Conservation (phyloP, 306 rosid genomes). For the Dryas octopetala region DNA sequence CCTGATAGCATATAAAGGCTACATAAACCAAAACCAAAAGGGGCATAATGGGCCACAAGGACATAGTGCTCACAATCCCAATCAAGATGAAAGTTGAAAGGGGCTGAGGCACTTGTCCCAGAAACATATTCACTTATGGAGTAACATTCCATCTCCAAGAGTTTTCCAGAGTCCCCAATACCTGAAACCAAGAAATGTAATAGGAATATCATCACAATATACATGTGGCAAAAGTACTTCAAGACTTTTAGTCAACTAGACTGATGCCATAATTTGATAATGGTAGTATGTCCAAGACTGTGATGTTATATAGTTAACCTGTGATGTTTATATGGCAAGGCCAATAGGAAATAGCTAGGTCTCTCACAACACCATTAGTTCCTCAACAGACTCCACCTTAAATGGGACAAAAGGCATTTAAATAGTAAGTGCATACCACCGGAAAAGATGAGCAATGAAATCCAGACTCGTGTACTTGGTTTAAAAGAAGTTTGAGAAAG, state of each 20-base stretch:
- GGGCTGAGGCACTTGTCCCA: constrained; percentile 72
- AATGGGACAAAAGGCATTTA: too few relatives aligned
- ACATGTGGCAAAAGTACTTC: neutral
- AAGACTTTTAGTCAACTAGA: neutral
- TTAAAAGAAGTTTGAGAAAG: too few relatives aligned
- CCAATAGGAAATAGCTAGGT: too few relatives aligned
- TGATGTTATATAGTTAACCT: too few relatives aligned
- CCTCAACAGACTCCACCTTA: too few relatives aligned
- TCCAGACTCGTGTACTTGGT: too few relatives aligned
- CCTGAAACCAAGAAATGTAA: constrained; percentile 46
- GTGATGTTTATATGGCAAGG: too few relatives aligned
- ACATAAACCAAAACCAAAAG: constrained; percentile 75
- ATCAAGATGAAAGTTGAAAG: constrained; percentile 85
- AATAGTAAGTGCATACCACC: too few relatives aligned
- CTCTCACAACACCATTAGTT: too few relatives aligned
- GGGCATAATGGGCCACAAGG: constrained; percentile 92
- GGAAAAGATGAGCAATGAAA: too few relatives aligned
- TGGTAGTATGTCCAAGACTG: too few relatives aligned
- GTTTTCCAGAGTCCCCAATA: constrained; percentile 65
- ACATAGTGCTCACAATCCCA: constrained; percentile 91
- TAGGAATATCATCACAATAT: neutral
- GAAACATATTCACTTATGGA: constrained; percentile 66
- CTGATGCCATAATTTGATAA: too few relatives aligned
- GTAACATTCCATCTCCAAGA: constrained; percentile 95
- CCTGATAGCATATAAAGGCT: constrained; percentile 91